Conservation (phyloP, 1,284 basidiomycete genomes). For the Cutaneotrichosporon sp. region DNA sequence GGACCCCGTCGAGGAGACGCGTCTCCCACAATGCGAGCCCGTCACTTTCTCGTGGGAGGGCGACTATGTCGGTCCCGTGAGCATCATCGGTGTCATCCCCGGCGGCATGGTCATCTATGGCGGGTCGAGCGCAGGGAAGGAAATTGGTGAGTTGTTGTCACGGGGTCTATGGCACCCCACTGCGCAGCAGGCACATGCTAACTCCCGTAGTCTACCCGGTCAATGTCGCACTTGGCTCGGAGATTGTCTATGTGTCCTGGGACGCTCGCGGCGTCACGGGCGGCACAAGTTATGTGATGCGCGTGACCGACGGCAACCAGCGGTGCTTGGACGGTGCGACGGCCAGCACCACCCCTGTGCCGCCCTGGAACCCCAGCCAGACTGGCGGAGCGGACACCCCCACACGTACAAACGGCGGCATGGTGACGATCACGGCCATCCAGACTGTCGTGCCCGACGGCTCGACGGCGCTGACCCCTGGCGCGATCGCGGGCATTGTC, state of each 20-base stretch:
- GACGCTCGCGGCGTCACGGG: slow-evolving; percentile 31
- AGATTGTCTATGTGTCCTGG: slow-evolving; percentile 43
- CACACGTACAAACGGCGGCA: slow-evolving; percentile 22
- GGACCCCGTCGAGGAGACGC: not conserved
- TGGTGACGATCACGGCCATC: slow-evolving; percentile 39
- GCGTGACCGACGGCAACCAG: slow-evolving; percentile 16
- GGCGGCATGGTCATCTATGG: slow-evolving; percentile 38
- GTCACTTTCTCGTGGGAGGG: slow-evolving; percentile 38
- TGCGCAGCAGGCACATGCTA: slow-evolving; percentile 4
- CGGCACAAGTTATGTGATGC: slow-evolving; percentile 35
- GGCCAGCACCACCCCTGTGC: slow-evolving; percentile 35
- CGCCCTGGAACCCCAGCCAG: slow-evolving; percentile 9
- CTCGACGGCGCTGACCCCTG: slow-evolving; percentile 12
- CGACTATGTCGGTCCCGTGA: slow-evolving; percentile 31
- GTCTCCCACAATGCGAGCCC: slow-evolving; percentile 33
- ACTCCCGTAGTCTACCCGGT: slow-evolving; percentile 33
- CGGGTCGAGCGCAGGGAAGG: not conserved
- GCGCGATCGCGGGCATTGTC: slow-evolving; percentile 46
- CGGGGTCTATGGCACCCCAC: not conserved
- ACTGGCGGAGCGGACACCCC: slow-evolving; percentile 7
- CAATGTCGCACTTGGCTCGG: slow-evolving; percentile 37
- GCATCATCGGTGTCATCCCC: slow-evolving; percentile 45
- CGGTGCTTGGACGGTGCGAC: slow-evolving; percentile 36
- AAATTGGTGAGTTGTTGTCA: not conserved
- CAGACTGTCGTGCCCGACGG: slow-evolving; percentile 15